Evolutionary conservation across 192 early-diverging fungal species (phyloP).

Genomic region (Podila horticola): DNA sequence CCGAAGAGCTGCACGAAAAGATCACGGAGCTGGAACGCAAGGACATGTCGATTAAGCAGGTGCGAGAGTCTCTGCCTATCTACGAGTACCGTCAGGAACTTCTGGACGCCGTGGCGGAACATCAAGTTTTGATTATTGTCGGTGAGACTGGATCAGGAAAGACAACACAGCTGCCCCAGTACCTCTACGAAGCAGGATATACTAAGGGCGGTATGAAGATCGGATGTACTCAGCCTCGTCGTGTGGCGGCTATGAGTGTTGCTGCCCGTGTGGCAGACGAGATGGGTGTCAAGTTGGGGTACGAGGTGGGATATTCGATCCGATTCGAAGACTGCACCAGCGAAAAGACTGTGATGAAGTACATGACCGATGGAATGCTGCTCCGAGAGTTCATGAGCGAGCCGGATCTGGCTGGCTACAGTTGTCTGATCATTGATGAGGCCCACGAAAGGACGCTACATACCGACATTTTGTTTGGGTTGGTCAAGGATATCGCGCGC

Average conservation of each 20-base stretch:
- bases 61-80: conserved; percentile 91
- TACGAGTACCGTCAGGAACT: conserved; percentile 87
- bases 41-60: conserved; percentile 74
- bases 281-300: conserved; percentile 92
- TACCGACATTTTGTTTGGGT: conserved; percentile 96
- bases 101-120: conserved; percentile 83
- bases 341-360: conserved; percentile 95
- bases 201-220: conserved; percentile 87
- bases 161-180: conserved; percentile 99
- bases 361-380: conserved; percentile 99
- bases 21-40: conserved; percentile 78
- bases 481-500: conserved; percentile 95
- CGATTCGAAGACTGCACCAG: conserved; percentile 98
- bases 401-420: conserved; percentile 91
- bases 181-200: conserved; percentile 95
- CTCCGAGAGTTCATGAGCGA: conserved; percentile 98
- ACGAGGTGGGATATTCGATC: conserved; percentile 96
- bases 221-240: conserved; percentile 97
- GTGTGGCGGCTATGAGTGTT: conserved; percentile 98
- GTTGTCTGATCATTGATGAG: conserved; percentile 97
- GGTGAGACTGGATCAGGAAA: conserved; percentile 99
- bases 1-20: conserved; percentile 59
- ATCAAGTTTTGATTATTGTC: conserved; percentile 93
- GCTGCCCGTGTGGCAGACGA: conserved; percentile 98
- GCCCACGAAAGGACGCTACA: conserved; percentile 97